Percentiles rank a stretch among this genome's conserved stretches.
These are phyloP conservation scores for Alternaria ventricosa DNA, from an alignment of 2,329 filamentous ascomycete genomes.

Conservation along the genomic window DNA sequence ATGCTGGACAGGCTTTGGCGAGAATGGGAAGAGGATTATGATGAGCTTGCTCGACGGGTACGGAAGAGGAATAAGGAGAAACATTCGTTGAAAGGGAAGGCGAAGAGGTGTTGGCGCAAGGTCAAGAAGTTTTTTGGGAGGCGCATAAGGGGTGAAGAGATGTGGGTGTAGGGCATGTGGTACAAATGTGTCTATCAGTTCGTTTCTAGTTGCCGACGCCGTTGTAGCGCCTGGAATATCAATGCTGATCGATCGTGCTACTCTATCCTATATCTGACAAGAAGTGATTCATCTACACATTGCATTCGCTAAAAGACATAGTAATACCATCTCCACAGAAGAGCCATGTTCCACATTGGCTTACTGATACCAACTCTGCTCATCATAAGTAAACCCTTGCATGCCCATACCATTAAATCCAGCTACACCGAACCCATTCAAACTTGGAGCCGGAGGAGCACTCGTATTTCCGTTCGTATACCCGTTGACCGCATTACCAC, in stretches of 20 bases:
- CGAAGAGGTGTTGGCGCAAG: background rate
- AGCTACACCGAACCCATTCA: conserved; percentile 11
- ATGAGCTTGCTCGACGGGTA: background rate
- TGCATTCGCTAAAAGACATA: background rate
- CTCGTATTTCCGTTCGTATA: conserved; percentile 18
- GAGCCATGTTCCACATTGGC: background rate
- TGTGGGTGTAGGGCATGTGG: background rate
- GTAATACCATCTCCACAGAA: background rate
- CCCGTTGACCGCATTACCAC: conserved; percentile 12
- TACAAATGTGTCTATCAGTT: background rate
- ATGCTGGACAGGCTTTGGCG: background rate
- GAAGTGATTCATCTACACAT: background rate
- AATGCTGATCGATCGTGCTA: background rate
- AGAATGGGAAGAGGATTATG: background rate
- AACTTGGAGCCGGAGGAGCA: background rate
- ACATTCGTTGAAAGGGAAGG: background rate
- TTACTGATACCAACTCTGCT: conserved; percentile 34
- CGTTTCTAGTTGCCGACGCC: background rate
- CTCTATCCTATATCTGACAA: background rate
- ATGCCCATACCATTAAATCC: conserved; percentile 18
- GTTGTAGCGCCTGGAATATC: background rate
- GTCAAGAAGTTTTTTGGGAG: background rate
- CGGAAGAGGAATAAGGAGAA: background rate
- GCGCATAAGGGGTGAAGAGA: background rate
- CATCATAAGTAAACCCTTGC: conserved; percentile 33